Conservation (phyloP, 352 stramenopile species). For the Globisporangium heterothallicum region DNA sequence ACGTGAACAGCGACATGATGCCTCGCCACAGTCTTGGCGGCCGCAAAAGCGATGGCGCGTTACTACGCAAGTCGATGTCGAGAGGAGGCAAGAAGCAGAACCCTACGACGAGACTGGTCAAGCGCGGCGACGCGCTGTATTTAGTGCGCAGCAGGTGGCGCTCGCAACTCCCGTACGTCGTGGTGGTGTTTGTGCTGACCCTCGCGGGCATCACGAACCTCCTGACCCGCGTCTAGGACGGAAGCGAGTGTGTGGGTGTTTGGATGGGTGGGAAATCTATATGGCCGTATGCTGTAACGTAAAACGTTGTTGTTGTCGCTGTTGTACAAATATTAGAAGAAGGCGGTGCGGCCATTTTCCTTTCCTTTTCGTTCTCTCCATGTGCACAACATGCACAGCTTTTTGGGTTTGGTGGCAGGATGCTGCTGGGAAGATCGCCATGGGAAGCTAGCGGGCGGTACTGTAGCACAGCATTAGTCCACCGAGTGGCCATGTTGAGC, state of each 20-base stretch:
- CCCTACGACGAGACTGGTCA: neutral
- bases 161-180: slow-evolving; percentile 24
- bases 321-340: too few relatives aligned
- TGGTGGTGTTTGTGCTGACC: slow-evolving; percentile 24
- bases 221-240: slow-evolving; percentile 3
- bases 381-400: too few relatives aligned
- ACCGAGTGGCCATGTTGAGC: neutral
- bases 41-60: slow-evolving; percentile 15
- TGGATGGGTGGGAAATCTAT: too few relatives aligned
- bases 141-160: slow-evolving; percentile 18
- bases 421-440: too few relatives aligned
- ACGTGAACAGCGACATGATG: slow-evolving; percentile 20
- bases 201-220: slow-evolving; percentile 27
- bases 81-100: slow-evolving; percentile 1
- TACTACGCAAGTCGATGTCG: slow-evolving; percentile 12
- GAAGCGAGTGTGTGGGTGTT: neutral
- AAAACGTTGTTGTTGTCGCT: too few relatives aligned
- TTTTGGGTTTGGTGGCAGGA: too few relatives aligned
- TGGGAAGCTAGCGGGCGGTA: too few relatives aligned
- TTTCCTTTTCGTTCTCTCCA: too few relatives aligned
- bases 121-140: slow-evolving; percentile 5
- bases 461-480: neutral
- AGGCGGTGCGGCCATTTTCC: too few relatives aligned
- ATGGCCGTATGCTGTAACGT: too few relatives aligned
- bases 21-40: neutral